Evolutionary conservation across 306 rosid genomes (phyloP), one percentile per base, ranked within the genome.

Genomic region (Mimosa bimucronata): DNA sequence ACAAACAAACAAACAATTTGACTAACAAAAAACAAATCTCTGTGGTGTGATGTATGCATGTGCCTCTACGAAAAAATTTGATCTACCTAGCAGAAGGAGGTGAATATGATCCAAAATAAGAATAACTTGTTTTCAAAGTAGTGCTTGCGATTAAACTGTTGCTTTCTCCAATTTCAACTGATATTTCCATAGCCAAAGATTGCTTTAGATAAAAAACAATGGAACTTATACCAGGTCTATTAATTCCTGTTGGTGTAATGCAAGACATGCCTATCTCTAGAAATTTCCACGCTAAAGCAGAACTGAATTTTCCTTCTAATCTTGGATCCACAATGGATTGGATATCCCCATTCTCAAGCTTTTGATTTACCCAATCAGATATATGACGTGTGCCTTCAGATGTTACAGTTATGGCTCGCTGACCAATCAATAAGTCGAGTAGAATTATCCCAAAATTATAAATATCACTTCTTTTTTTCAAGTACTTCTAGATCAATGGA

Each of bases 401-500:
- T 6, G 11, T 28, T 30, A 9, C 5, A 0, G 1, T 8, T 31
- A 62, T 6, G 7, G 41, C 44, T 15, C 6, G 26, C 10, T 8
- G 45, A 0, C 71, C 45, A 7, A 26, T 65, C 10, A 65, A 31
- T 31, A 65, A 14, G 26, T 65, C 23, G 18, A 71, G 61, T 0
- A 50, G 45, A 48, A 72, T 29, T 26, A 72, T 29, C 18, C 76
- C 76, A 29, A 72, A 72, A 12, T 64, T 72, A 30, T 29, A 72
- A 29, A 72, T 26, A 48, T 72, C 29, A 1, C 64, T 73, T 19
- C 66, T 50, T 48, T 73, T 50, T 1, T 34, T 65, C 14, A 65
- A 18, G 45, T 65, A n/a, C n/a, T 65, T 31, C 71, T 26, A 18
- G 26, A 2, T n/a, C 61, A 19, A n/a, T 31, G 45, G 11, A 65